Percentiles rank a stretch among this genome's conserved stretches.
Evolutionary conservation across 2,329 filamentous ascomycete species (phyloP).

Genomic region (Cytospora paraplurivora): DNA sequence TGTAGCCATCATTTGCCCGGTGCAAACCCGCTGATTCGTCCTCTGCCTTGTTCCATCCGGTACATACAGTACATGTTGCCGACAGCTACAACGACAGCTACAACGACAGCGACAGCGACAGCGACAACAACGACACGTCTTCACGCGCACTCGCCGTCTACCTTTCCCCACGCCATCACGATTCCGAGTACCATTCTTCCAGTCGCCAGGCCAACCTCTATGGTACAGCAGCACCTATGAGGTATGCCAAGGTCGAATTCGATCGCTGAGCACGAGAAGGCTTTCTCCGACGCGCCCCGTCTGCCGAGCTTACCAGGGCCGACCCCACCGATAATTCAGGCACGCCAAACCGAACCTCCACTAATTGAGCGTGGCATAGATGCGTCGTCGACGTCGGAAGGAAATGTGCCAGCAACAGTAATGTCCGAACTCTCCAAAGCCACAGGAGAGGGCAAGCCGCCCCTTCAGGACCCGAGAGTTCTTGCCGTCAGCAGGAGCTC

Average conservation of each 20-base stretch:
- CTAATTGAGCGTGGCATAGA: constrained; percentile 12
- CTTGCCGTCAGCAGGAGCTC: constrained; percentile 23
- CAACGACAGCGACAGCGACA: neutral
- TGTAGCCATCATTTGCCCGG: constrained; percentile 19
- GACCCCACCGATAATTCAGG: constrained; percentile 9
- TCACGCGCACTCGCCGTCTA: neutral
- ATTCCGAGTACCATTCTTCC: constrained; percentile 1
- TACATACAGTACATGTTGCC: constrained; percentile 13
- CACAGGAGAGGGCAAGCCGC: constrained; percentile 23
- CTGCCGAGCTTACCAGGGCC: constrained; percentile 7
- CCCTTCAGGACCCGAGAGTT: constrained; percentile 25
- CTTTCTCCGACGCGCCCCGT: constrained; percentile 21
- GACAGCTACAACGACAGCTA: neutral
- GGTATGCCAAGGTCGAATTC: constrained; percentile 28
- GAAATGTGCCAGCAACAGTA: constrained; percentile 27
- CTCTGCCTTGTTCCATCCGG: constrained; percentile 7
- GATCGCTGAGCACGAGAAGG: constrained; percentile 25
- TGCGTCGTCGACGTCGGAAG: constrained; percentile 16
- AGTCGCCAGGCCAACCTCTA: neutral
- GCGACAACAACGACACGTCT: neutral
- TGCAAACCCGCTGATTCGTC: constrained; percentile 6
- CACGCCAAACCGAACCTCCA: constrained; percentile 9
- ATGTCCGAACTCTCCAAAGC: constrained; percentile 25
- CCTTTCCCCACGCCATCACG: constrained; percentile 1
- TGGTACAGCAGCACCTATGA: constrained; percentile 27